Percentiles rank a stretch among this genome's conserved stretches.
These are phyloP conservation scores for Coemansia sp. DNA, from an alignment of 192 early-diverging fungal genomes.

Conservation along the genomic window DNA sequence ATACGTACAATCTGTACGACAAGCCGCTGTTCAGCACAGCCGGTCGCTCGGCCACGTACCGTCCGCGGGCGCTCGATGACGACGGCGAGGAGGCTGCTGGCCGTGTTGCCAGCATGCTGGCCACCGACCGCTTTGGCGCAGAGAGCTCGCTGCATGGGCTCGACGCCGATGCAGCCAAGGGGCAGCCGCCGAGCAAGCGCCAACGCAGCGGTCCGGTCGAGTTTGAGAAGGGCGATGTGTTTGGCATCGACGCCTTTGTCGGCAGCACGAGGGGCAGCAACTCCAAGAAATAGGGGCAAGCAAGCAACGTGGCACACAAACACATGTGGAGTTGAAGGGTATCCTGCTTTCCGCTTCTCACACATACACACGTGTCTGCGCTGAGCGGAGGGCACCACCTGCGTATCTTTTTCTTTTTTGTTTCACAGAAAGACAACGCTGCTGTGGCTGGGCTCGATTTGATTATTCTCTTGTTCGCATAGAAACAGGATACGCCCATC, in stretches of 20 bases:
- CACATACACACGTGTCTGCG: background rate
- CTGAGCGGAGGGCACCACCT: no score
- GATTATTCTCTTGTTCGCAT: no score
- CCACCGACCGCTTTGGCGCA: conserved; percentile 64
- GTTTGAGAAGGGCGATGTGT: conserved; percentile 95
- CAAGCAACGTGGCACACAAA: no score
- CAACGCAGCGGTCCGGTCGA: conserved; percentile 80
- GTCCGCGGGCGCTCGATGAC: conserved; percentile 64
- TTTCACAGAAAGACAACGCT: background rate
- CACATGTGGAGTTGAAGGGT: no score
- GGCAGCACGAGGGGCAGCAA: conserved; percentile 46
- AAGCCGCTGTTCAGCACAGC: conserved; percentile 85
- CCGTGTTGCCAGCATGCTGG: conserved; percentile 64
- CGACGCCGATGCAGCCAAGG: conserved; percentile 69
- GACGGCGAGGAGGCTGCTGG: conserved; percentile 50
- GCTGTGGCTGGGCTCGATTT: background rate
- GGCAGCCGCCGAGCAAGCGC: conserved; percentile 27
- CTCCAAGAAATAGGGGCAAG: conserved; percentile 8
- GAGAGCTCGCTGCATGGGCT: conserved; percentile 16
- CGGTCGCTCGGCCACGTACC: conserved; percentile 70
- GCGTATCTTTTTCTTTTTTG: no score
- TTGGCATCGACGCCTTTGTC: conserved; percentile 89
- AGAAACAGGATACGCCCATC: no score
- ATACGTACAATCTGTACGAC: conserved; percentile 92
- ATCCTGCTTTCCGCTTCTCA: no score